Base-by-base conservation (phyloP, 257 asterid species). In the Buddleja alternifolia region DNA sequence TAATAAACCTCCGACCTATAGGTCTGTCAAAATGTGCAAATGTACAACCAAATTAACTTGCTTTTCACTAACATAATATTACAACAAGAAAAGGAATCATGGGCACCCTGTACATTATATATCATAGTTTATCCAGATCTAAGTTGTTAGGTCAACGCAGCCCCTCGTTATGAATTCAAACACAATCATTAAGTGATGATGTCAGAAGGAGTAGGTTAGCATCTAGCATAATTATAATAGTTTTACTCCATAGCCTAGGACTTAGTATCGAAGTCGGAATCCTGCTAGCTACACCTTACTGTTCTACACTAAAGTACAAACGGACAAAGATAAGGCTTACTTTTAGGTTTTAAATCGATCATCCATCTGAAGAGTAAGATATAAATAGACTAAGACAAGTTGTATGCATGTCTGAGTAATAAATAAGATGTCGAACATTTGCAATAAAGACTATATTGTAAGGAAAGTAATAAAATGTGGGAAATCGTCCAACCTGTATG, bases 401-500 rank as follows among this genome's bases (percentile, higher is more conserved):
- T 24, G 67, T 56, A 60, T 42, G 74, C 63, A 51, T 58, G 60
- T 44, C 8, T 25, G 64, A 54, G 2, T 51, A 39, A 51, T 10
- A 32, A 68, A 20, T 8, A 61, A 63, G 45, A 53, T 17, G 53
- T 19, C 47, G 50, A 39, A 54, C 57, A 39, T 1, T 51, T 23
- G 8, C 15, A 17, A 46, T 19, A 15, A 44, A 58, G 34, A 32
- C 62, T 40, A 32, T 59, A 60, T 15, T 15, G 39, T 48, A 63
- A 56, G 72, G 59, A 1, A 63, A 69, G 25, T 60, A 25, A 20
- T 2, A 39, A 60, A 48, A 48, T 10, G 23, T 3, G 10, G 48
- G 51, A 52, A 57, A 62, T 25, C 37, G 15, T 8, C 40, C 32
- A 62, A 92, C 98, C 96, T 92, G 98, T 78, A 92, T 87, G 86